Evolutionary conservation across 208 protist genomes (phyloP).

Genomic region (Willaertia magna): DNA sequence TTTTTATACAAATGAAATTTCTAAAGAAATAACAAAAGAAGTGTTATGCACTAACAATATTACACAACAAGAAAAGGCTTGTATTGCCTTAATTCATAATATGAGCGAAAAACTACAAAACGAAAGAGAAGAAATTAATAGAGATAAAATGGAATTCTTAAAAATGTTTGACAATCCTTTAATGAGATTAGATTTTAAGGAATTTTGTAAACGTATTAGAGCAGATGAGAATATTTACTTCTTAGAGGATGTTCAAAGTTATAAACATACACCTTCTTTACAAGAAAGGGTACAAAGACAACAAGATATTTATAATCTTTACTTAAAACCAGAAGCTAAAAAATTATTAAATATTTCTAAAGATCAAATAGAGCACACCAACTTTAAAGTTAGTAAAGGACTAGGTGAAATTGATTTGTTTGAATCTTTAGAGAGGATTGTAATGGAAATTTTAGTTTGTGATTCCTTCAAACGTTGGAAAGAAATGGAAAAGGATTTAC

Average conservation of each 20-base stretch:
- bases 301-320: background rate
- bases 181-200: background rate
- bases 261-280: background rate
- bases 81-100: background rate
- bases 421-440: background rate
- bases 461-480: background rate
- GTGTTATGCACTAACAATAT: too few relatives aligned
- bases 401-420: background rate
- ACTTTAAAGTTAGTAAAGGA: background rate
- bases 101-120: background rate
- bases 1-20: background rate
- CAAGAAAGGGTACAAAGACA: background rate
- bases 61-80: too few relatives aligned
- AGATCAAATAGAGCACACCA: background rate
- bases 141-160: background rate
- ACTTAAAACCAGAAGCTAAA: background rate
- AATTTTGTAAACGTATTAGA: background rate
- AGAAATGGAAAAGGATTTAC: too few relatives aligned
- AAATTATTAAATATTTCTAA: background rate
- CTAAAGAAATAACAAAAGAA: background rate
- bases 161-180: background rate
- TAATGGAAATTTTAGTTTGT: background rate
- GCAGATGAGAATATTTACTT: background rate
- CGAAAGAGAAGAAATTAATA: background rate
- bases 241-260: background rate